Base-by-base conservation (phyloP, 148 eudicot species). In the Euryodendron excelsum region DNA sequence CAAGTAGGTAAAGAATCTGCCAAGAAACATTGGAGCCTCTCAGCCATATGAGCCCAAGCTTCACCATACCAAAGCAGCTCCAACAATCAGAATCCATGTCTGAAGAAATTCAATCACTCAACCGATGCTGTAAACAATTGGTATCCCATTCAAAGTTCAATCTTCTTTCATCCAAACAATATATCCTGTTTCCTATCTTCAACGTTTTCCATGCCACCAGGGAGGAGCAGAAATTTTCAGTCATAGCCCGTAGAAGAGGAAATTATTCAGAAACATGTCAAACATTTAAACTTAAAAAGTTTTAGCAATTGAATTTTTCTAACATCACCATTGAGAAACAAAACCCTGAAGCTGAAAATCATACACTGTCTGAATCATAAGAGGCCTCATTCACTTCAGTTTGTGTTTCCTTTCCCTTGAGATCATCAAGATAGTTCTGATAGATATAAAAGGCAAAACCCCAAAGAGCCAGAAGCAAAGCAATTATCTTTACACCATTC, bases 351-450 rank as follows among this genome's bases (percentile, higher is more conserved):
- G 56, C 70, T 18, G 50, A 6, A 27, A 41, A 47, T 55, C 28
- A 75, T 79, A 83, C 82, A 60, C 80, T 79, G 36, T 65, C 25
- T 34, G 80, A 52, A 56, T 9, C 25, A n/a, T n/a, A n/a, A 47
- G 48, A 20, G 31, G 73, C 68, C 69, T 60, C 76, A 59, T 25
- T 67, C 12, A 34, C 44, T 56, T 79, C 78, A 33, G 28, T 33
- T 71, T 58, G 60, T n/a, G 62, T 80, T 68, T 84, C 84, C 78
- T 84, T 82, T 6, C 12, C 79, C 82, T 86, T 73, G 0, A 69
- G 52, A 77, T 93, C 94, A 44, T 95, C 98, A n/a, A 95, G 82
- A 87, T 90, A 93, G 67, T 93, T 91, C 87, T 95, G 98, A 79
- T 93, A 90, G 8, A 91, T 86, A 50, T 95, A 95, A 62, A 93